Evolutionary conservation across 208 protist species (phyloP).

Genomic region (Trypanosoma melophagium): DNA sequence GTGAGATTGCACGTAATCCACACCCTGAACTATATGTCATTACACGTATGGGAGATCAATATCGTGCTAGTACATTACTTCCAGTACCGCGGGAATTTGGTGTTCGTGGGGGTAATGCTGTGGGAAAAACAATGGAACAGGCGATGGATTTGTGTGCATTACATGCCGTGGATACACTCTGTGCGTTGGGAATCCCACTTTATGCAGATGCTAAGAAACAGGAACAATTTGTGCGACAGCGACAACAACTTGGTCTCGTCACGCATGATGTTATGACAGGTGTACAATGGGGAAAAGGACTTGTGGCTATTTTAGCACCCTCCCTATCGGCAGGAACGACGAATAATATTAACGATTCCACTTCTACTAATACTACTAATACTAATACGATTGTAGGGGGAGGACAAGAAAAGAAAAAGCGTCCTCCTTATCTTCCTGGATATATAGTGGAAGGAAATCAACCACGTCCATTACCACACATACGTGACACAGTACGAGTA

Average conservation of each 20-base stretch:
- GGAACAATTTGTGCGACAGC: conserved; percentile 40
- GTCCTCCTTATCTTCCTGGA: conserved; percentile 49
- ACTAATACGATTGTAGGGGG: background rate
- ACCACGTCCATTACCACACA: conserved; percentile 47
- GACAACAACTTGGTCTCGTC: conserved; percentile 35
- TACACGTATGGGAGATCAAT: conserved; percentile 62
- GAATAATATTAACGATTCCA: background rate
- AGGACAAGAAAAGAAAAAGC: conserved; percentile 2
- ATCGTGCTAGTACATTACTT: conserved; percentile 65
- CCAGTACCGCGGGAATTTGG: conserved; percentile 65
- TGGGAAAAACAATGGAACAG: conserved; percentile 47
- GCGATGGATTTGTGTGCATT: conserved; percentile 68
- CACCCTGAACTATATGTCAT: conserved; percentile 73
- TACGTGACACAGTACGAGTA: conserved; percentile 43
- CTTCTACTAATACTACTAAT: background rate
- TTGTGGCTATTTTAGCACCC: conserved; percentile 33
- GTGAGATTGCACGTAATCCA: conserved; percentile 52
- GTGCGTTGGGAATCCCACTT: conserved; percentile 49
- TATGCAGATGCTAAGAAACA: conserved; percentile 45
- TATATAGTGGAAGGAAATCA: conserved; percentile 67
- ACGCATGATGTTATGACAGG: conserved; percentile 37
- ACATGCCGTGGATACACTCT: conserved; percentile 74
- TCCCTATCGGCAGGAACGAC: background rate
- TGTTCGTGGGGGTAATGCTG: conserved; percentile 65
- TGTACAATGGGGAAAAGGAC: conserved; percentile 24